phyloP scores from a whole-genome alignment of 2,329 filamentous ascomycete genomes.

The Lizonia empirigonia region DNA sequence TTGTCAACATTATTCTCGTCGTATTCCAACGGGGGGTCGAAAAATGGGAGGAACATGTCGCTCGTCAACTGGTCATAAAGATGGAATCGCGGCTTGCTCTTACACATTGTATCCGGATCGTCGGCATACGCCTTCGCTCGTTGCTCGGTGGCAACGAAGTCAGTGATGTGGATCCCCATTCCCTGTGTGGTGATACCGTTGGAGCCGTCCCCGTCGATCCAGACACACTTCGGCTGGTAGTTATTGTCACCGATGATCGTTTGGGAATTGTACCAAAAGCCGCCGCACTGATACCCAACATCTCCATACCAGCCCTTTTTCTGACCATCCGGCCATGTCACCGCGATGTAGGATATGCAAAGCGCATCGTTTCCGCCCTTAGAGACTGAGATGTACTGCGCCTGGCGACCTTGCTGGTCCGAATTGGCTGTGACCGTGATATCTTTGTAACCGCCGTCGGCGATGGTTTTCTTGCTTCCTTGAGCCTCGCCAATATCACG shows the following conservation, averaged over 20 bases:
- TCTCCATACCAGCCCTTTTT: constrained; percentile 23
- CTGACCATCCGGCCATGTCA: constrained; percentile 20
- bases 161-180: constrained; percentile 22
- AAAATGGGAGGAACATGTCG: constrained; percentile 30
- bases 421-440: not conserved
- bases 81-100: constrained; percentile 16
- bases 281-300: constrained; percentile 14
- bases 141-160: constrained; percentile 17
- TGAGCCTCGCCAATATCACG: constrained; percentile 4
- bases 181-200: constrained; percentile 17
- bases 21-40: constrained; percentile 35
- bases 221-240: constrained; percentile 18
- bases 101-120: constrained; percentile 17
- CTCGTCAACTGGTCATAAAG: constrained; percentile 30
- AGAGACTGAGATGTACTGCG: constrained; percentile 18
- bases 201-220: constrained; percentile 20
- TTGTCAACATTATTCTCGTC: constrained; percentile 19
- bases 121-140: constrained; percentile 11
- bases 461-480: constrained; percentile 11
- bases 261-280: constrained; percentile 20
- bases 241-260: constrained; percentile 13
- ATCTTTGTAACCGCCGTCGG: constrained; percentile 10
- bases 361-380: constrained; percentile 17
- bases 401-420: constrained; percentile 4
- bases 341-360: constrained; percentile 22